A percentile compares a stretch with the other conserved stretches of the same genome.
Conservation (phyloP, 2,329 filamentous ascomycete species). For the Aplosporella prunicola region DNA sequence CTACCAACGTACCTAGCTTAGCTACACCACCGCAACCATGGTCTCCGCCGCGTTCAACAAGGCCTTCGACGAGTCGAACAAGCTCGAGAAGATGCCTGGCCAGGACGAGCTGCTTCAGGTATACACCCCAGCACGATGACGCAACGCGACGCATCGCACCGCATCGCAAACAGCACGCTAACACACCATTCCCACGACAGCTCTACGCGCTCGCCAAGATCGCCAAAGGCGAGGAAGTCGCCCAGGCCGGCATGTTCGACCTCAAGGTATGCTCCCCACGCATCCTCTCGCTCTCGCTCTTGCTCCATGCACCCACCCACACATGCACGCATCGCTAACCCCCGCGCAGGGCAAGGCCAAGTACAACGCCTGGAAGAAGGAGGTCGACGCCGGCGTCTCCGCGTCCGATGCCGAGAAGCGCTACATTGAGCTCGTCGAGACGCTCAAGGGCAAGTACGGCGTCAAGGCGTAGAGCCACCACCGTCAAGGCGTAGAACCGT, state of each 20-base stretch:
- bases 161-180: not conserved
- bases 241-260: constrained; percentile 59
- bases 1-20: too few relatives aligned
- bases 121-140: constrained; percentile 14
- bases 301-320: not conserved
- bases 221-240: constrained; percentile 30
- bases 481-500: too few relatives aligned
- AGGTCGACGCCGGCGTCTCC: constrained; percentile 54
- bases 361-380: constrained; percentile 65
- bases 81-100: constrained; percentile 21
- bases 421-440: constrained; percentile 66
- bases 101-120: constrained; percentile 43
- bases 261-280: constrained; percentile 45
- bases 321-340: constrained; percentile 1
- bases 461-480: constrained; percentile 49
- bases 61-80: constrained; percentile 22
- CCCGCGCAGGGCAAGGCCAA: constrained; percentile 63
- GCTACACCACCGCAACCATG: constrained; percentile 15
- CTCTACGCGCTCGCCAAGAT: constrained; percentile 42
- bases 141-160: not conserved
- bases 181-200: constrained; percentile 27
- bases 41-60: constrained; percentile 23
- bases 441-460: constrained; percentile 60
- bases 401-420: constrained; percentile 60
- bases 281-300: not conserved